phyloP scores from a whole-genome alignment of 768 basidiomycete species.

The Lactarius psammicola region DNA sequence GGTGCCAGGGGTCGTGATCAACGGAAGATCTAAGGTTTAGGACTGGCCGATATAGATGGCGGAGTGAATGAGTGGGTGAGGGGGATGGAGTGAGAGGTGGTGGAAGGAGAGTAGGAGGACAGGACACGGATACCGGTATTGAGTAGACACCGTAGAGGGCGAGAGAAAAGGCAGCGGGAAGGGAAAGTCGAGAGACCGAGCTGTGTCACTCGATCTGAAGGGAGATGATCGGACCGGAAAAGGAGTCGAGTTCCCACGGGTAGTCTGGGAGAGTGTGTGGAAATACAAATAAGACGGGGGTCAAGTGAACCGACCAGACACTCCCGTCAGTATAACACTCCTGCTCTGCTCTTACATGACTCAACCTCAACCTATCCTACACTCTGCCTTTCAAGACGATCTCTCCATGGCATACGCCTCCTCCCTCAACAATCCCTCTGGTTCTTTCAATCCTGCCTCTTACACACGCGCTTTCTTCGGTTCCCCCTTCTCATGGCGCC shows the following conservation, averaged over 20 bases:
- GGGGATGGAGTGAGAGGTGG: neutral
- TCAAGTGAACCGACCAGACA: neutral
- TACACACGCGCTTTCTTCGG: slow-evolving; percentile 69
- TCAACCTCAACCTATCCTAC: slow-evolving; percentile 47
- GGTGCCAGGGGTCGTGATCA: slow-evolving; percentile 1
- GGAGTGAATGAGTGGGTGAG: neutral
- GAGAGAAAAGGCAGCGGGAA: neutral
- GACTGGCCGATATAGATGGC: neutral
- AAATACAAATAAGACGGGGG: slow-evolving; percentile 23
- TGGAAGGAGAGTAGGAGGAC: neutral
- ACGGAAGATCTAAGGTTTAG: neutral
- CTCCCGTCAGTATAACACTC: neutral
- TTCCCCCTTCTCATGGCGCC: slow-evolving; percentile 70
- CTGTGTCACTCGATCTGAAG: slow-evolving; percentile 12
- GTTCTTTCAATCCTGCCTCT: slow-evolving; percentile 61
- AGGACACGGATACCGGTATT: neutral
- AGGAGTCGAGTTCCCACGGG: neutral
- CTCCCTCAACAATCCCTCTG: slow-evolving; percentile 43
- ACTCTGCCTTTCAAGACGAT: slow-evolving; percentile 34
- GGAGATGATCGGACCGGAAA: slow-evolving; percentile 6
- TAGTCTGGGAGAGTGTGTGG: too few species aligned
- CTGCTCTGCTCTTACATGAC: slow-evolving; percentile 39
- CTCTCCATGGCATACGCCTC: slow-evolving; percentile 48
- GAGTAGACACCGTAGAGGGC: neutral
- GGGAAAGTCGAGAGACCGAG: neutral